These are phyloP conservation scores for Suhomyces kunorum DNA, from an alignment of 1,139 yeast genomes.

Conservation along the genomic window DNA sequence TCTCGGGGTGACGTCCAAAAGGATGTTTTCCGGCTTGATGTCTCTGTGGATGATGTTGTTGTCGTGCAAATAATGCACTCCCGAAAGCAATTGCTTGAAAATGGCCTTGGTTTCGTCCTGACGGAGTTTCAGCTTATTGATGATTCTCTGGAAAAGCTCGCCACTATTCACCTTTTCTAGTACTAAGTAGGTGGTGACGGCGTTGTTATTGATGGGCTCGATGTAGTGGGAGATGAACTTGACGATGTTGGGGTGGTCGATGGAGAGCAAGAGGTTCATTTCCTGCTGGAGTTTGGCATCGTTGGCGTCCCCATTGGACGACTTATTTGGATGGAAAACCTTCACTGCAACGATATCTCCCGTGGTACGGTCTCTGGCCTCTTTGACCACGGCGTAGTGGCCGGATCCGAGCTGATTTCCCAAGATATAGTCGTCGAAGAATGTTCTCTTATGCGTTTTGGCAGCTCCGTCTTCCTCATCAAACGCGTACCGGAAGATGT, in stretches of 20 bases:
- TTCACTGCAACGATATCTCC: slow-evolving; percentile 71
- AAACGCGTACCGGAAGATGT: slow-evolving; percentile 51
- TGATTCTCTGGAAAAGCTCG: slow-evolving; percentile 70
- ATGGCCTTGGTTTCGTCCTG: slow-evolving; percentile 64
- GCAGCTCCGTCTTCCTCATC: slow-evolving; percentile 20
- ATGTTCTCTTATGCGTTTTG: slow-evolving; percentile 32
- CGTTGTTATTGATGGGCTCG: slow-evolving; percentile 61
- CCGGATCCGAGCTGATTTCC: slow-evolving; percentile 72
- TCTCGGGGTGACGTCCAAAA: slow-evolving; percentile 64
- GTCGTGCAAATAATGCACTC: slow-evolving; percentile 63
- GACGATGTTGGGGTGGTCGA: slow-evolving; percentile 71
- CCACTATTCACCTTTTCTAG: slow-evolving; percentile 75
- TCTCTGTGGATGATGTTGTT: slow-evolving; percentile 84
- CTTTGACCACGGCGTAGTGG: slow-evolving; percentile 76
- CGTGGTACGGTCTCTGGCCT: slow-evolving; percentile 57
- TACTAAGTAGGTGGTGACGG: slow-evolving; percentile 64
- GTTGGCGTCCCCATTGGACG: slow-evolving; percentile 22
- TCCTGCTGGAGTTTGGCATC: slow-evolving; percentile 66
- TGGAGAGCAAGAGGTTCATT: slow-evolving; percentile 61
- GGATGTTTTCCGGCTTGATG: slow-evolving; percentile 86
- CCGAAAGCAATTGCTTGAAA: slow-evolving; percentile 61
- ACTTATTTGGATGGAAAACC: slow-evolving; percentile 68
- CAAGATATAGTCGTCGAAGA: slow-evolving; percentile 61
- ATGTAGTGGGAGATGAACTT: slow-evolving; percentile 63
- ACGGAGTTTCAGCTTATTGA: slow-evolving; percentile 58